phyloP scores from a whole-genome alignment of 2,329 filamentous ascomycete species.

The Thermoascus crustaceus region DNA sequence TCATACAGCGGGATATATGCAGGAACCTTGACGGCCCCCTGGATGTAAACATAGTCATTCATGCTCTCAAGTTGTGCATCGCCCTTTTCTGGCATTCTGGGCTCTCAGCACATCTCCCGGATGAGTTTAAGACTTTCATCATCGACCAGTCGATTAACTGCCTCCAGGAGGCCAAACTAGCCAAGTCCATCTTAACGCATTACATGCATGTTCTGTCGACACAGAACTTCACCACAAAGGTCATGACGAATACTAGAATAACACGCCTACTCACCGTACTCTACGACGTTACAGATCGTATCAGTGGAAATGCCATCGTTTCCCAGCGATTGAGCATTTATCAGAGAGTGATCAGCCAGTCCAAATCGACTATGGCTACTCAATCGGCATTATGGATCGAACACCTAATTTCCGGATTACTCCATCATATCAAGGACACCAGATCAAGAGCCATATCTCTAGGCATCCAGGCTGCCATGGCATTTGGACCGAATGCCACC shows the following conservation, averaged over 20 bases:
- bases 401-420: slow-evolving; percentile 72
- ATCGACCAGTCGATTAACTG: slow-evolving; percentile 71
- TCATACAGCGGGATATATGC: slow-evolving; percentile 73
- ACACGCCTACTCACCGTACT: slow-evolving; percentile 63
- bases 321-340: slow-evolving; percentile 73
- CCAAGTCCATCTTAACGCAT: slow-evolving; percentile 71
- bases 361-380: slow-evolving; percentile 59
- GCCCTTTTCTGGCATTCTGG: slow-evolving; percentile 67
- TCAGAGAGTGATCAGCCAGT: slow-evolving; percentile 64
- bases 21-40: slow-evolving; percentile 46
- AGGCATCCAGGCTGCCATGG: slow-evolving; percentile 61
- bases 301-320: slow-evolving; percentile 73
- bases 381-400: slow-evolving; percentile 69
- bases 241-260: slow-evolving; percentile 65
- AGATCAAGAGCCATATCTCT: slow-evolving; percentile 65
- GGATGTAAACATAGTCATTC: slow-evolving; percentile 64
- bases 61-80: slow-evolving; percentile 68
- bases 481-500: slow-evolving; percentile 60
- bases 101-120: slow-evolving; percentile 61
- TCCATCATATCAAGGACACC: slow-evolving; percentile 70
- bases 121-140: slow-evolving; percentile 72
- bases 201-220: slow-evolving; percentile 73
- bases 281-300: slow-evolving; percentile 61
- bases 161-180: slow-evolving; percentile 58
- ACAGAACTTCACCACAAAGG: slow-evolving; percentile 67